A percentile compares a stretch with the other conserved stretches of the same genome.
Conservation (phyloP, 2,329 filamentous ascomycete species). For the Colletotrichum chlorophyti region DNA sequence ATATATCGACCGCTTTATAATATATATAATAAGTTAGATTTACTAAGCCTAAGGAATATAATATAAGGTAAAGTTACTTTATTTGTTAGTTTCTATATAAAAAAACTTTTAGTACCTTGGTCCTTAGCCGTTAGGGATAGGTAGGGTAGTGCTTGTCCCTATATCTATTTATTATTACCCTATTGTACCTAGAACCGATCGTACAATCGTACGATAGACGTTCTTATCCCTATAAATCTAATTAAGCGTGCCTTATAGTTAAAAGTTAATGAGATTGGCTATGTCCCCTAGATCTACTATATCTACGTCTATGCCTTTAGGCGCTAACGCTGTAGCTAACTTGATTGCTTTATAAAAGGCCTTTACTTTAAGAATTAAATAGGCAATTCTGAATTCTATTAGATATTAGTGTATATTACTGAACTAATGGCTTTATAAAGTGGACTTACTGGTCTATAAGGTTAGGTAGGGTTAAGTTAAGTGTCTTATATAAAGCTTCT, state of each 20-base stretch:
- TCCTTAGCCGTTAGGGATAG: neutral
- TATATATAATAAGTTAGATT: neutral
- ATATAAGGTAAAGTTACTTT: neutral
- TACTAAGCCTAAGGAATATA: neutral
- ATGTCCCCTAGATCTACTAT: neutral
- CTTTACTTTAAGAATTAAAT: neutral
- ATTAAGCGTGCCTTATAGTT: neutral
- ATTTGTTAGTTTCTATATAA: neutral
- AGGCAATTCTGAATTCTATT: neutral
- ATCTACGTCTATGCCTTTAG: neutral
- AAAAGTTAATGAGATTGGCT: neutral
- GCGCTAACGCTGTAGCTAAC: neutral
- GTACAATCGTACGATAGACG: neutral
- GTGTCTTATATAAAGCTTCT: neutral
- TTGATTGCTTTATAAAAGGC: neutral
- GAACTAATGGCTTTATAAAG: neutral
- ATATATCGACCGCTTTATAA: neutral
- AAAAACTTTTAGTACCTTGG: neutral
- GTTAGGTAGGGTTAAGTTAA: neutral
- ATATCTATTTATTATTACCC: neutral
- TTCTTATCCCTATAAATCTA: neutral
- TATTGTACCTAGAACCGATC: neutral
- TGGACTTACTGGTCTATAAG: neutral
- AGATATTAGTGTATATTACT: neutral
- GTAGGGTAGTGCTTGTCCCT: neutral